Percentiles rank a stretch among this genome's conserved stretches.
Conservation (phyloP, 441 rosid genomes). For the Pelargonium citronellum region DNA sequence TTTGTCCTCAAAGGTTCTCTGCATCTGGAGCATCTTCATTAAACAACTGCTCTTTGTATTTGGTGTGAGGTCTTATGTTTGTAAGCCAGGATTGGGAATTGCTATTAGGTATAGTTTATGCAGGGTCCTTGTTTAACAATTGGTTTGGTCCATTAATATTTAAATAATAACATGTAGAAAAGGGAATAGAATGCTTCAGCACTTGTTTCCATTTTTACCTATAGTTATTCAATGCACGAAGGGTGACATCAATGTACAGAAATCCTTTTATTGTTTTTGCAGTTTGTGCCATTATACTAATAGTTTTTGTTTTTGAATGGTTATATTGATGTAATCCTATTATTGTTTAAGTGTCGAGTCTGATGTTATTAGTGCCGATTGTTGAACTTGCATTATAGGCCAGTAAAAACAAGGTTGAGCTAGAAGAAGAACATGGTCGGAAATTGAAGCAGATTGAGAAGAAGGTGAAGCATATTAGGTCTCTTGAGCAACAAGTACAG, state of each 20-base stretch:
- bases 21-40: too few species aligned
- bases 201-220: too few species aligned
- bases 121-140: not conserved
- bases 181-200: not conserved
- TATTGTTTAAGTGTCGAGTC: conserved; percentile 2
- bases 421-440: conserved; percentile 49
- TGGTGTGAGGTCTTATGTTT: not conserved
- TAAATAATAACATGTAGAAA: not conserved
- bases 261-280: not conserved
- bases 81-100: not conserved
- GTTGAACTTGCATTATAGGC: conserved; percentile 45
- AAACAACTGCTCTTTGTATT: too few species aligned
- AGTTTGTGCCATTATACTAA: conserved; percentile 1
- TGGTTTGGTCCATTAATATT: not conserved
- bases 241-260: not conserved
- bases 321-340: not conserved
- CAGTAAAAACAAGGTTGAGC: conserved; percentile 51
- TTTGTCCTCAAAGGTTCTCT: too few species aligned
- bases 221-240: too few species aligned
- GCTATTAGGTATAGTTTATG: not conserved
- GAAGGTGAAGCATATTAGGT: conserved; percentile 40
- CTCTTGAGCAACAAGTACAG: conserved; percentile 57
- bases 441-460: conserved; percentile 34
- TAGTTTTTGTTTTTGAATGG: conserved; percentile 7
- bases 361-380: conserved; percentile 9